Evolutionary conservation across 2,329 filamentous ascomycete species (phyloP).

Genomic region (Metarhizium anisopliae): DNA sequence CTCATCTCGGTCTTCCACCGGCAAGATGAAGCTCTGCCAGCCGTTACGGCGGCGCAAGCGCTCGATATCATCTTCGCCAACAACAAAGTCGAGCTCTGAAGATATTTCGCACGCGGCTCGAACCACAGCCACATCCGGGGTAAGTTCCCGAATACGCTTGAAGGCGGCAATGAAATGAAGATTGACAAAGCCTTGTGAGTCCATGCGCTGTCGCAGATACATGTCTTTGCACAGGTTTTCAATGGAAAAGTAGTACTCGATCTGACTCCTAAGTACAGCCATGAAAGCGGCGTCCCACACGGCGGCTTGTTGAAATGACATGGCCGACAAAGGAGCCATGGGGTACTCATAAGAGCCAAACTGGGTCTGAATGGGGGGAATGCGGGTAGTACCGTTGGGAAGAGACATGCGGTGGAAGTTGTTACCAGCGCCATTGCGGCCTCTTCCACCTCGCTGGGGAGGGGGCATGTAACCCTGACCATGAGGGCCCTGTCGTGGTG

Average conservation of each 20-base stretch:
- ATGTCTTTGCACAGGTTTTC: conserved; percentile 93
- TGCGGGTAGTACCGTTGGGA: conserved; percentile 25
- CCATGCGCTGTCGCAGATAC: conserved; percentile 85
- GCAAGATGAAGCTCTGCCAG: conserved; percentile 75
- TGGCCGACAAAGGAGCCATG: conserved; percentile 28
- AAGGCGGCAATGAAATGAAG: conserved; percentile 76
- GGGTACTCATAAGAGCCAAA: conserved; percentile 30
- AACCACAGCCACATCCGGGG: conserved; percentile 59
- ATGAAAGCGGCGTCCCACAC: conserved; percentile 45
- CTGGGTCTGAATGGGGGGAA: conserved; percentile 28
- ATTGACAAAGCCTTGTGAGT: conserved; percentile 84
- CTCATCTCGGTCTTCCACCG: conserved; percentile 60
- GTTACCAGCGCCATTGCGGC: conserved; percentile 21
- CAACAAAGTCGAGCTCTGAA: conserved; percentile 61
- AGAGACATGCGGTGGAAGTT: conserved; percentile 32
- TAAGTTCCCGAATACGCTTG: conserved; percentile 51
- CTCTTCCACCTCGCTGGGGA: conserved; percentile 25
- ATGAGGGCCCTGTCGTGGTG: conserved; percentile 31
- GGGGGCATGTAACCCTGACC: conserved; percentile 24
- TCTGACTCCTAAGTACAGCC: conserved; percentile 37
- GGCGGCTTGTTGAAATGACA: conserved; percentile 26
- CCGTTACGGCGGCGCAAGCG: conserved; percentile 64
- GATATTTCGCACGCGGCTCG: conserved; percentile 68
- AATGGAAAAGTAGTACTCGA: conserved; percentile 95
- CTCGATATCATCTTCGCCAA: conserved; percentile 69